Evolutionary conservation across 345 rosid genomes (phyloP).

Genomic region (Camelina sativa): DNA sequence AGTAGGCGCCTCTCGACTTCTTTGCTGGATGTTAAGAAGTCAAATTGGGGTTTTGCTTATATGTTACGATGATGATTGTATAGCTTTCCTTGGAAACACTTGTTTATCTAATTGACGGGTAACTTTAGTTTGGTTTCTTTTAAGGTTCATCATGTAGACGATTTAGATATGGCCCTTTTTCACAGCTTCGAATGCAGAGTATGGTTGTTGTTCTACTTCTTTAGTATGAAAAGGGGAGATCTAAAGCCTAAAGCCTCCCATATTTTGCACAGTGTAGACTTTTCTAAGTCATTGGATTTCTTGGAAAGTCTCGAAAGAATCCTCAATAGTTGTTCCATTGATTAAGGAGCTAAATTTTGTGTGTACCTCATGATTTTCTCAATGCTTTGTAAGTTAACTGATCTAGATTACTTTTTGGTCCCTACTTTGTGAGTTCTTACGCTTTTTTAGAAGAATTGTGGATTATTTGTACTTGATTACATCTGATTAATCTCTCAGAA

Average conservation of each 20-base stretch:
- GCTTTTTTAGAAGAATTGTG: slow-evolving; percentile 21
- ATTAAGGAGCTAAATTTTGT: background rate
- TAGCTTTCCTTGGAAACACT: background rate
- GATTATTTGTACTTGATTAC: slow-evolving; percentile 15
- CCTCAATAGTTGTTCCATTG: slow-evolving; percentile 28
- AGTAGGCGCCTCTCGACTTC: no score
- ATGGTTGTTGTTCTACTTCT: slow-evolving; percentile 4
- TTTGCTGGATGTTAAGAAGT: no score
- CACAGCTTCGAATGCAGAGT: slow-evolving; percentile 14
- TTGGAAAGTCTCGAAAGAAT: slow-evolving; percentile 27
- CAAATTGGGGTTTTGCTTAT: background rate
- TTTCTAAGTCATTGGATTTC: slow-evolving; percentile 38
- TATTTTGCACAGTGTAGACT: slow-evolving; percentile 21
- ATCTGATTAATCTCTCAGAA: slow-evolving; percentile 10
- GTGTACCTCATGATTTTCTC: slow-evolving; percentile 32
- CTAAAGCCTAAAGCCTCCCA: background rate
- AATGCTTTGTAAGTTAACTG: slow-evolving; percentile 2
- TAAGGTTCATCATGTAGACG: slow-evolving; percentile 14
- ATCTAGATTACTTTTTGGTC: slow-evolving; percentile 25
- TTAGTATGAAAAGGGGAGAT: slow-evolving; percentile 21
- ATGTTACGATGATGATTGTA: background rate
- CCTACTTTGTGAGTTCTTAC: slow-evolving; percentile 27
- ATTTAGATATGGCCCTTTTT: slow-evolving; percentile 21
- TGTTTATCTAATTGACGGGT: background rate
- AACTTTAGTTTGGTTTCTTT: slow-evolving; percentile 25